Base-by-base conservation (phyloP, 2,329 filamentous ascomycete species). In the Exophiala aquamarina region DNA sequence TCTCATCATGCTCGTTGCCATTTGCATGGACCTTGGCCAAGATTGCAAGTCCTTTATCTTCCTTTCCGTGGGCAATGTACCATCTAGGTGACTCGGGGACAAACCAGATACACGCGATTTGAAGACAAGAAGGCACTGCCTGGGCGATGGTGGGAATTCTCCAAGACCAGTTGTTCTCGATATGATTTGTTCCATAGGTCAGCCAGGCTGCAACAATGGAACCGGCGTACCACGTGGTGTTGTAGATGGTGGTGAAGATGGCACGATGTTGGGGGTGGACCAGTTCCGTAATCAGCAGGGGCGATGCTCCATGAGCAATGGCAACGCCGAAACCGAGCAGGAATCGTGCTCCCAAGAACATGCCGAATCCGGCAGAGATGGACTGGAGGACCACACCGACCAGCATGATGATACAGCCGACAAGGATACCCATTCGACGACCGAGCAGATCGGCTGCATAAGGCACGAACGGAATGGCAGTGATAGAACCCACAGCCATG, bases 81-180 rank as follows among this genome's bases (percentile, higher is more conserved):
- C 80, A 86, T 1, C 84, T 72, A 0, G 83, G 83, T 1, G 79
- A 83, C 54, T 87, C 84, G 0, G 83, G 84, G 59, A 87, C 81
- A 64, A 84, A 79, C 73, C 78, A 81, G 21, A 84, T 75, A 8
- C 73, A 61, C 1, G 57, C 54, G 44, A 85, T 68, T 1, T 86
- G 71, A 1, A 78, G 45, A 2, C 84, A 49, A 0, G 84, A 74
- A 1, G 81, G 81, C 0, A 83, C 64, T 37, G 84, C 84, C 58
- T 87, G 83, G 61, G 83, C 82, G 0, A 82, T 81, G 39, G 86
- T 76, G 0, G 82, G 82, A 49, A 86, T 78, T 59, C 78, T 83
- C 81, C 82, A 85, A 4, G 72, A 66, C 59, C 67, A 75, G 62
- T 75, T 59, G 60, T 52, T 74, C 29, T 64, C 42, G 45, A 78